Evolutionary conservation across 192 early-diverging fungal genomes (phyloP).

Genomic region (Spinellus fusiger): DNA sequence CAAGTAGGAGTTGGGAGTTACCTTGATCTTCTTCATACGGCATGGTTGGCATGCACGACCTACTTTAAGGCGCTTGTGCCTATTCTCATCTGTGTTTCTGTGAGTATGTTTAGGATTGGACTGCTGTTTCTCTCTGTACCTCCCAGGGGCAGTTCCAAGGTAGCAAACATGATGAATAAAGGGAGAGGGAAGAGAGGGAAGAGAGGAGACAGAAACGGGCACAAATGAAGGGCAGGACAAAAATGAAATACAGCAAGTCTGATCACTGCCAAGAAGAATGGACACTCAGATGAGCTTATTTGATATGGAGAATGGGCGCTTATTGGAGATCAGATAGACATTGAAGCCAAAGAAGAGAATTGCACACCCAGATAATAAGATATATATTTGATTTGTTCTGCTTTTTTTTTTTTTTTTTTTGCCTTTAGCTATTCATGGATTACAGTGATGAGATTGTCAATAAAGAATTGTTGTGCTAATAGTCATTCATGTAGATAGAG

Average conservation of each 20-base stretch:
- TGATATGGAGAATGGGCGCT: no score
- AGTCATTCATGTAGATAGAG: no score
- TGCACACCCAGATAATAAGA: conserved; percentile 1
- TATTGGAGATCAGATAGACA: no score
- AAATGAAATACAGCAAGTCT: conserved; percentile 4
- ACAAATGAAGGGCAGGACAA: neutral
- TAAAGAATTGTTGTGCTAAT: no score
- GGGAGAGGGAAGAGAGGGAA: neutral
- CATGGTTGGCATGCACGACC: conserved; percentile 31
- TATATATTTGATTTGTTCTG: neutral
- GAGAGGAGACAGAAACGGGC: neutral
- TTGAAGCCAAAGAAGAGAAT: neutral
- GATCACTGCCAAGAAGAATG: no score
- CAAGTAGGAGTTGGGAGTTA: neutral
- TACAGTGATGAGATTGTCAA: no score
- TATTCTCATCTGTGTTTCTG: conserved; percentile 21
- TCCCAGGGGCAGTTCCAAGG: conserved; percentile 28
- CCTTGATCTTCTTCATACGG: conserved; percentile 34
- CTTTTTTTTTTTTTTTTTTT: neutral
- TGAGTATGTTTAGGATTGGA: neutral
- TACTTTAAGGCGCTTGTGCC: conserved; percentile 29
- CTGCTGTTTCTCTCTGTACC: conserved; percentile 10
- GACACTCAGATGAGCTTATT: no score
- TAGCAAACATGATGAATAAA: conserved; percentile 27
- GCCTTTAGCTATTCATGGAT: neutral